These are phyloP conservation scores for Pichia kudriavzevii DNA, from an alignment of 1,139 yeast genomes.

Conservation along the genomic window DNA sequence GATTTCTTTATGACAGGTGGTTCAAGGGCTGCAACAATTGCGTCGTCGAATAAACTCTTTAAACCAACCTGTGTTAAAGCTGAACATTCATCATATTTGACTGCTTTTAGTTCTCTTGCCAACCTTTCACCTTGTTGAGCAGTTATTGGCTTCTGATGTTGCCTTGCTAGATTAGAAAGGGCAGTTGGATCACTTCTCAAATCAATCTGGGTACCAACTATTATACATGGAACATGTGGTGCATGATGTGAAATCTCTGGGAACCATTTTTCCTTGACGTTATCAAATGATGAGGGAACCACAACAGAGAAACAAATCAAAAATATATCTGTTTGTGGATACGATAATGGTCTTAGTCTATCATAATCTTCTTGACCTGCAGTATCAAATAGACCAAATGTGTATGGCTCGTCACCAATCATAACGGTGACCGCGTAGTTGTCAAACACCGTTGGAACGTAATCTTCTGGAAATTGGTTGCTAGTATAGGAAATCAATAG, in stretches of 20 bases:
- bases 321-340: slow-evolving; percentile 95
- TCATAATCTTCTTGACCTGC: slow-evolving; percentile 99
- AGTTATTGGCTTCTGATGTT: slow-evolving; percentile 79
- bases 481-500: slow-evolving; percentile 85
- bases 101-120: slow-evolving; percentile 90
- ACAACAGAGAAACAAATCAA: slow-evolving; percentile 91
- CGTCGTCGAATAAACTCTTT: slow-evolving; percentile 94
- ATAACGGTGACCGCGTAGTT: slow-evolving; percentile 97
- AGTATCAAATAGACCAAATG: slow-evolving; percentile 92
- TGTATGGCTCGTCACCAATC: slow-evolving; percentile 97
- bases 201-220: slow-evolving; percentile 95
- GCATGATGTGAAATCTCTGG: slow-evolving; percentile 98
- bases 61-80: slow-evolving; percentile 96
- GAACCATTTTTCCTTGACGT: slow-evolving; percentile 96
- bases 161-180: slow-evolving; percentile 81
- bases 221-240: slow-evolving; percentile 93
- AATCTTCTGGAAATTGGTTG: slow-evolving; percentile 80
- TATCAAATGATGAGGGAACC: slow-evolving; percentile 96
- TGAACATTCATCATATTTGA: slow-evolving; percentile 93
- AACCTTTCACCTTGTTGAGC: slow-evolving; percentile 85
- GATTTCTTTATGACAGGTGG: slow-evolving; percentile 83
- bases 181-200: slow-evolving; percentile 89
- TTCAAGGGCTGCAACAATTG: slow-evolving; percentile 91
- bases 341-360: slow-evolving; percentile 89
- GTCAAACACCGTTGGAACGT: slow-evolving; percentile 88